Conservation (phyloP, 768 basidiomycete species). For the Phlebiopsis flavidoalba region DNA sequence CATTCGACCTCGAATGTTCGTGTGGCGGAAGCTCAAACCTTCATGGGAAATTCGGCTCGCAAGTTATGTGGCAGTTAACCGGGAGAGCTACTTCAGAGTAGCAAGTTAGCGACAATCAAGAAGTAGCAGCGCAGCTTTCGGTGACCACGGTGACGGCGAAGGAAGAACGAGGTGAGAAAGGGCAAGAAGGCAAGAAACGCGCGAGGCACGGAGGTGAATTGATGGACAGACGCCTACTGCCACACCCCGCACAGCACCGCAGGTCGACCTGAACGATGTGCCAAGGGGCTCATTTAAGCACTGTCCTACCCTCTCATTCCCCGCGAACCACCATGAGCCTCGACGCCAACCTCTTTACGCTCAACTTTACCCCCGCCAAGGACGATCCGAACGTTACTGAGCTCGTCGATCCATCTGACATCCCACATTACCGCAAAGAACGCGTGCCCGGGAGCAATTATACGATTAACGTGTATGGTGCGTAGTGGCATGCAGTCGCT, state of each 20-base stretch:
- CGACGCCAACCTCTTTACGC: slow-evolving; percentile 83
- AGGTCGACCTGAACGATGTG: not conserved
- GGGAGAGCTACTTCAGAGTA: too few relatives aligned
- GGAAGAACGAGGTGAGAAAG: not conserved
- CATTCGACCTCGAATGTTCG: too few relatives aligned
- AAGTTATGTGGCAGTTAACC: too few relatives aligned
- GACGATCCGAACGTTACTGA: slow-evolving; percentile 61
- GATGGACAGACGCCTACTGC: not conserved
- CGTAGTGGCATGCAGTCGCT: slow-evolving; percentile 16
- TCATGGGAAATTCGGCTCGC: too few relatives aligned
- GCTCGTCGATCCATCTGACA: slow-evolving; percentile 61
- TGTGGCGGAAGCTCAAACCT: too few relatives aligned
- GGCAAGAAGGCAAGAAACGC: not conserved
- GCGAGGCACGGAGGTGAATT: not conserved
- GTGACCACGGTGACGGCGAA: not conserved
- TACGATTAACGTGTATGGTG: slow-evolving; percentile 65
- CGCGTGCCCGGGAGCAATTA: slow-evolving; percentile 51
- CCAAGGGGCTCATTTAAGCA: not conserved
- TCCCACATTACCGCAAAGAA: slow-evolving; percentile 68
- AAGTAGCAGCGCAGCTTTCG: not conserved
- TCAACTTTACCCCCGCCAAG: slow-evolving; percentile 55
- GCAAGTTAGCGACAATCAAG: too few relatives aligned
- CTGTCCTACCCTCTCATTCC: not conserved
- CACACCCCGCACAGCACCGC: not conserved
- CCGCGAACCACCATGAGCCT: slow-evolving; percentile 57